These are phyloP conservation scores for Pythium coloratum DNA, from an alignment of 352 stramenopile species.

Conservation along the genomic window DNA sequence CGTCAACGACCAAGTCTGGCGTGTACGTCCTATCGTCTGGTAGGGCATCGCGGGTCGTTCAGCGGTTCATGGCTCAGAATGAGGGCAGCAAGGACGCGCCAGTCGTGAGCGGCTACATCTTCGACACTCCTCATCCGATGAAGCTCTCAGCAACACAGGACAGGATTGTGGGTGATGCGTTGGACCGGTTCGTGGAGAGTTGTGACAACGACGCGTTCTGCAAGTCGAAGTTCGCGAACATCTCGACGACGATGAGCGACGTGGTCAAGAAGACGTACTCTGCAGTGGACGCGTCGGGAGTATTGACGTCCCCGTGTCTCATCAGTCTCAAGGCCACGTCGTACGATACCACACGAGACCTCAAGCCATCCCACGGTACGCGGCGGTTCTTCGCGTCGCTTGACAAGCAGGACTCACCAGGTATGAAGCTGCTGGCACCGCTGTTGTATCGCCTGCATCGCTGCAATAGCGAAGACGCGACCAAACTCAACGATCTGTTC, in stretches of 20 bases:
- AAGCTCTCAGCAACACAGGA: constrained; percentile 5
- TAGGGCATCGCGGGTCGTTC: constrained; percentile 6
- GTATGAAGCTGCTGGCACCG: constrained; percentile 9
- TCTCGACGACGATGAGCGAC: constrained; percentile 10
- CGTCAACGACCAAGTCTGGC: not conserved
- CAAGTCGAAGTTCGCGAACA: constrained; percentile 10
- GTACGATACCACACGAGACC: constrained; percentile 6
- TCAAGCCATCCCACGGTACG: constrained; percentile 12
- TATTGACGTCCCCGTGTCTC: not conserved
- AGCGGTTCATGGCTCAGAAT: constrained; percentile 2
- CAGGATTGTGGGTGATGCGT: not conserved
- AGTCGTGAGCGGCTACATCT: constrained; percentile 10
- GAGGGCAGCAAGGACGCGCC: not conserved
- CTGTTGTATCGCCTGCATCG: constrained; percentile 18
- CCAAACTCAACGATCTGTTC: not conserved
- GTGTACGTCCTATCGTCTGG: constrained; percentile 1
- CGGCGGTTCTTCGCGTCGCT: not conserved
- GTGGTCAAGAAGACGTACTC: constrained; percentile 2
- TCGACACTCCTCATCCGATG: constrained; percentile 21
- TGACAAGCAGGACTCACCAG: not conserved
- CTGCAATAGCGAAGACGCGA: not conserved
- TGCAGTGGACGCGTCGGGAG: not conserved
- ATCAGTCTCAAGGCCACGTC: not conserved
- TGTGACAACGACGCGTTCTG: constrained; percentile 6
- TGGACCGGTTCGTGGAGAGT: not conserved